phyloP scores from a whole-genome alignment of 2,329 filamentous ascomycete species.

The Aspergillus spinulosporus region DNA sequence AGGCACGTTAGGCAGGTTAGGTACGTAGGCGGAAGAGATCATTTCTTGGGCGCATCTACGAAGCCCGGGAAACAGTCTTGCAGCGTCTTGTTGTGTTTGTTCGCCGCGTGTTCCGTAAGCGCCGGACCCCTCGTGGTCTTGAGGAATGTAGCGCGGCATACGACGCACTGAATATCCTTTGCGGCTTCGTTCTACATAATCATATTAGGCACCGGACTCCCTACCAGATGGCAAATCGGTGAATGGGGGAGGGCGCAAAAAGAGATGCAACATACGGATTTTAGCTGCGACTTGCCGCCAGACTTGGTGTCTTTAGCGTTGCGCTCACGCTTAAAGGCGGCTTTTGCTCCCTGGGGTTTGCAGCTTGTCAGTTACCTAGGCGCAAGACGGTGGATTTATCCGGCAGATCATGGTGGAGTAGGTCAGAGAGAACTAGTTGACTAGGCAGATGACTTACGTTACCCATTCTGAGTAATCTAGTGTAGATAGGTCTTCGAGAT shows the following conservation, averaged over 20 bases:
- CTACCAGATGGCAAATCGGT: too few relatives aligned
- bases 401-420: not conserved
- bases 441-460: constrained; percentile 24
- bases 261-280: constrained; percentile 53
- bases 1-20: too few relatives aligned
- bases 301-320: constrained; percentile 61
- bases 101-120: constrained; percentile 69
- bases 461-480: constrained; percentile 21
- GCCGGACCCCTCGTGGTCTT: constrained; percentile 73
- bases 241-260: not conserved
- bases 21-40: not conserved
- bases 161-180: constrained; percentile 72
- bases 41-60: constrained; percentile 18
- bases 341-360: constrained; percentile 57
- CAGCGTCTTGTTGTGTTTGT: constrained; percentile 74
- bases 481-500: not conserved
- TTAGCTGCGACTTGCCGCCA: constrained; percentile 65
- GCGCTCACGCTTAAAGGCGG: constrained; percentile 71
- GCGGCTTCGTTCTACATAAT: constrained; percentile 66
- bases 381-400: not conserved
- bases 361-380: constrained; percentile 8
- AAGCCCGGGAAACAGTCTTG: constrained; percentile 66
- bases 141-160: constrained; percentile 77
- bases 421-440: not conserved
- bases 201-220: not conserved